These are phyloP conservation scores for Mrakia frigida DNA, from an alignment of 768 basidiomycete species.

Conservation along the genomic window DNA sequence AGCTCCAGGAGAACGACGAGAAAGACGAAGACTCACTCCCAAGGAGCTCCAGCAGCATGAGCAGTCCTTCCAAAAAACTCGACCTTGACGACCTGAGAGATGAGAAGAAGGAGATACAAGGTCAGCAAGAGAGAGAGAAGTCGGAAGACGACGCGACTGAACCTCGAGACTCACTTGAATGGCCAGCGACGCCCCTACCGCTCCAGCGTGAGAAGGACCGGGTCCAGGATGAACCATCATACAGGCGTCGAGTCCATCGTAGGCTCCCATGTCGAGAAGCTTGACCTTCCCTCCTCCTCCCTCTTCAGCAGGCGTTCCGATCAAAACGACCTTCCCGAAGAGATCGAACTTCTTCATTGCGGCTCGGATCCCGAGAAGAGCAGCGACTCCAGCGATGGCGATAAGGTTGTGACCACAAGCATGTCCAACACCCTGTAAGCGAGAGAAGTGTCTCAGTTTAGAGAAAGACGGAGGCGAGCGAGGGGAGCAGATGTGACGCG, in stretches of 20 bases:
- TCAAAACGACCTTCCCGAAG: too few species aligned
- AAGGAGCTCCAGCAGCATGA: conserved; percentile 35
- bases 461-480: neutral
- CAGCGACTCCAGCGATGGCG: conserved; percentile 36
- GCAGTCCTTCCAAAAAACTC: conserved; percentile 36
- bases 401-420: conserved; percentile 38
- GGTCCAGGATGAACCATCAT: conserved; percentile 35
- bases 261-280: conserved; percentile 36
- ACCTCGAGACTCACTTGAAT: conserved; percentile 13
- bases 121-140: neutral
- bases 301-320: conserved; percentile 40
- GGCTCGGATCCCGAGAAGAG: conserved; percentile 33
- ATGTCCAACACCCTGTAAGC: conserved; percentile 32
- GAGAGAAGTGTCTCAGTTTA: neutral
- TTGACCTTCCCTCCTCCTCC: conserved; percentile 38
- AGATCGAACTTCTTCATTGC: conserved; percentile 37
- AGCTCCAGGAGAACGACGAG: conserved; percentile 27
- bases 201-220: neutral
- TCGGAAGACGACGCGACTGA: too few species aligned
- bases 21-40: conserved; percentile 7
- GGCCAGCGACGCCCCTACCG: conserved; percentile 3
- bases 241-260: conserved; percentile 36
- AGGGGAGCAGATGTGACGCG: neutral
- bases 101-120: neutral
- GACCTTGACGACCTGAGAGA: conserved; percentile 29